Percentiles rank a stretch among this genome's conserved stretches.
phyloP scores from a whole-genome alignment of 768 basidiomycete species.

The Sistotremastrum suecicum region DNA sequence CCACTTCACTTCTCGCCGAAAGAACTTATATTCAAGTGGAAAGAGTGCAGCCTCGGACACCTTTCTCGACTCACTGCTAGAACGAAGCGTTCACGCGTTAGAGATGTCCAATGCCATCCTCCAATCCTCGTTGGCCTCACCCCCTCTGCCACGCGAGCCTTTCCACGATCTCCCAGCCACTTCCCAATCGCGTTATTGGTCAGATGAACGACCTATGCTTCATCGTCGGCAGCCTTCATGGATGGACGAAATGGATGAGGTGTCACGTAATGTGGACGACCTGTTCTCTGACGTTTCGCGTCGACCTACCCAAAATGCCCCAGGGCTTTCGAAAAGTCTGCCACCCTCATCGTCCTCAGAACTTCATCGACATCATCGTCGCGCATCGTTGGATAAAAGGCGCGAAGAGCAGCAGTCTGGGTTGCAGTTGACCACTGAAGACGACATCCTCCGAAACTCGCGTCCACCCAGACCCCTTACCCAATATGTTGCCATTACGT shows the following conservation, averaged over 20 bases:
- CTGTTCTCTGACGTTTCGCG: slow-evolving; percentile 24
- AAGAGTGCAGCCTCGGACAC: slow-evolving; percentile 27
- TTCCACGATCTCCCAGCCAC: slow-evolving; percentile 33
- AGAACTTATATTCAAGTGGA: slow-evolving; percentile 12
- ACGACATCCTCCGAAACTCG: slow-evolving; percentile 12
- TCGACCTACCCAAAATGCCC: background rate
- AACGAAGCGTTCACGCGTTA: slow-evolving; percentile 70
- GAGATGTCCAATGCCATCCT: slow-evolving; percentile 76
- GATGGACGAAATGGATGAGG: slow-evolving; percentile 56
- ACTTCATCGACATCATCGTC: too few relatives aligned
- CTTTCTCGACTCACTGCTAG: slow-evolving; percentile 63
- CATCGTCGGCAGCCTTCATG: slow-evolving; percentile 19
- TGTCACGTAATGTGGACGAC: slow-evolving; percentile 46
- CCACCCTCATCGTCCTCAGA: too few relatives aligned
- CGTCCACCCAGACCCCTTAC: slow-evolving; percentile 66
- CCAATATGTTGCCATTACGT: slow-evolving; percentile 34
- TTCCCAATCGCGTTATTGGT: slow-evolving; percentile 26
- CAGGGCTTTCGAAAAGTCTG: too few relatives aligned
- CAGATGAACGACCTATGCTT: slow-evolving; percentile 2
- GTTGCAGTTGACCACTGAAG: too few relatives aligned
- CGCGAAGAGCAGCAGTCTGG: too few relatives aligned
- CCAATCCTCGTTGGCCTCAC: slow-evolving; percentile 61
- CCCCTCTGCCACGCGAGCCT: slow-evolving; percentile 26
- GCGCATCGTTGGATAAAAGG: too few relatives aligned
- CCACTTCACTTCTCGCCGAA: slow-evolving; percentile 6